Conservation (phyloP, 2,329 filamentous ascomycete species). For the Sphaerostilbella broomeana region DNA sequence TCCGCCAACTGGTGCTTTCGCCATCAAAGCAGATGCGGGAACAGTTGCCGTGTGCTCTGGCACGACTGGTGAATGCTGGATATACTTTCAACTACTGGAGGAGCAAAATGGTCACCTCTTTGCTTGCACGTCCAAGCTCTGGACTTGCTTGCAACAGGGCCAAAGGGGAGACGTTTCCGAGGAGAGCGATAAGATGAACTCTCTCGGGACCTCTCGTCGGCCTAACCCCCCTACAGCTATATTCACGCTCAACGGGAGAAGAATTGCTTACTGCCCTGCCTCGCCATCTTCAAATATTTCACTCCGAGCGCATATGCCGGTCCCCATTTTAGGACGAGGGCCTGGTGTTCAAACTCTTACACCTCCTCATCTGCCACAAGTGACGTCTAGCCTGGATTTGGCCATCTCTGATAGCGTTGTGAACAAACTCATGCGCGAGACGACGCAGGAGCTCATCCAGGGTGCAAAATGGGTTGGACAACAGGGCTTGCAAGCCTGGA, state of each 20-base stretch:
- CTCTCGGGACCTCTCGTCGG: conserved; percentile 31
- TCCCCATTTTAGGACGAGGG: conserved; percentile 48
- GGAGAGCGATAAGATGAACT: conserved; percentile 37
- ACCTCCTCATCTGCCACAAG: conserved; percentile 24
- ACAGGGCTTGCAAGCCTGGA: conserved; percentile 70
- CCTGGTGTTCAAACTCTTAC: conserved; percentile 33
- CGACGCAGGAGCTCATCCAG: conserved; percentile 70
- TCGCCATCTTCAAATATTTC: conserved; percentile 64
- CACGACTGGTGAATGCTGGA: conserved; percentile 77
- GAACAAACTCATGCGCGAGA: conserved; percentile 71
- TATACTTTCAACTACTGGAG: conserved; percentile 53
- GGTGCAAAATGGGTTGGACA: conserved; percentile 71
- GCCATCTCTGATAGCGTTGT: conserved; percentile 64
- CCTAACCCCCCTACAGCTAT: conserved; percentile 54
- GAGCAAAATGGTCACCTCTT: conserved; percentile 41
- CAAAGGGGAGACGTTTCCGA: conserved; percentile 41
- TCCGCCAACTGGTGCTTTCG: conserved; percentile 63
- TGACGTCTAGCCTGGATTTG: conserved; percentile 64
- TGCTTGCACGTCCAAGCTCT: conserved; percentile 77
- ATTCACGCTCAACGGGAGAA: conserved; percentile 62
- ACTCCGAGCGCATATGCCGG: conserved; percentile 58
- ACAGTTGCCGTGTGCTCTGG: conserved; percentile 73
- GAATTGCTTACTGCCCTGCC: conserved; percentile 72
- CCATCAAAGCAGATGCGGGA: conserved; percentile 64
- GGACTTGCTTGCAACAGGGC: conserved; percentile 73